Evolutionary conservation across 352 stramenopile species (phyloP), one percentile per base, ranked within the genome.

Genomic region (Phytophthora foliorum): DNA sequence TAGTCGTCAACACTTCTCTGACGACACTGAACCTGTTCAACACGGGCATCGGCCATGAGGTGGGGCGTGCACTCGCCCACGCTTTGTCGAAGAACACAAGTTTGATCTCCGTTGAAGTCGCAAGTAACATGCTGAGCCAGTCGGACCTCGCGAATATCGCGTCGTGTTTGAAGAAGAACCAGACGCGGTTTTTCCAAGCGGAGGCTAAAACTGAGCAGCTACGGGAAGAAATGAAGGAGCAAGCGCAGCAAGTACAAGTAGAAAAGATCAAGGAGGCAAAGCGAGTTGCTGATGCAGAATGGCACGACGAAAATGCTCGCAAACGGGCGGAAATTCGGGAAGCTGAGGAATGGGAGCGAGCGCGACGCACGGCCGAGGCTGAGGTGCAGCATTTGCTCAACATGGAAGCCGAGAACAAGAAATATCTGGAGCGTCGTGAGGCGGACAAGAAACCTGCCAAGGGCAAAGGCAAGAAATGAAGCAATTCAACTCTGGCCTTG

Each of bases 391-490:
- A 85, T 11, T 55, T 84, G 17, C 38, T 85, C 39, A 76, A 73
- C 36, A 89, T 91, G 63, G 77, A 89, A 32, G 75, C 74, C 13
- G 61, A 86, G 39, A 82, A 89, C 56, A 89, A 91, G 25, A 73
- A 76, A 57, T 88, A 91, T 34, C 38, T 80, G 42, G 76, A 81
- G 19, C 49, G 64, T 17, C 72, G 77, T 5, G 74, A 84, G 32
- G 69, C 51, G 2, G 77, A 87, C 32, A 81, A 84, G 56, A 88
- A 81, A 9, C 34, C 74, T 42, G 67, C 49, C 21, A 88, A 86
- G 36, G 74, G 49, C 36, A 92, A 91, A 72, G 72, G 57, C 46
- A 91, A 89, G 63, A 93, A 90, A 45, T 84, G 63, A n/a, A n/a
- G n/a, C n/a, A n/a, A n/a, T n/a, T n/a, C n/a, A n/a, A n/a, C n/a